Conservation (phyloP, 1,284 basidiomycete species). For the Moesziomyces globuligerus region DNA sequence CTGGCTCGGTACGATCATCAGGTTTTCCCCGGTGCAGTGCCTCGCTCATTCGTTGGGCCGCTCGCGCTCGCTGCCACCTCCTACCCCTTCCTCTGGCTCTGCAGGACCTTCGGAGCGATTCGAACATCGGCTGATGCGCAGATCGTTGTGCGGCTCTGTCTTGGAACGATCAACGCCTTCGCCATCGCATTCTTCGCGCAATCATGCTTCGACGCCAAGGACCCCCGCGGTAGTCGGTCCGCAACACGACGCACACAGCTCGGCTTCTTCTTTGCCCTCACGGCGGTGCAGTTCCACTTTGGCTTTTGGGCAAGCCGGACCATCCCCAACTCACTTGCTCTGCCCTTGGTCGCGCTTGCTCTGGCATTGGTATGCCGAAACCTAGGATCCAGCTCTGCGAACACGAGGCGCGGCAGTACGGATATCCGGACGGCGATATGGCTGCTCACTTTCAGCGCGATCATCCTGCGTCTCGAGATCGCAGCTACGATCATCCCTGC, state of each 20-base stretch:
- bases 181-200: slow-evolving; percentile 76
- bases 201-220: slow-evolving; percentile 69
- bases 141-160: slow-evolving; percentile 77
- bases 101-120: slow-evolving; percentile 69
- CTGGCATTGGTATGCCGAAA: slow-evolving; percentile 72
- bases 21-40: slow-evolving; percentile 87
- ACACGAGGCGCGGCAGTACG: slow-evolving; percentile 9
- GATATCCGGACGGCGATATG: slow-evolving; percentile 62
- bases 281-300: slow-evolving; percentile 86
- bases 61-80: slow-evolving; percentile 58
- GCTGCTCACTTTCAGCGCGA: slow-evolving; percentile 75
- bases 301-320: slow-evolving; percentile 93
- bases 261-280: slow-evolving; percentile 72
- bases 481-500: slow-evolving; percentile 65
- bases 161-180: slow-evolving; percentile 77
- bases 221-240: background rate
- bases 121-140: slow-evolving; percentile 74
- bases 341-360: slow-evolving; percentile 78
- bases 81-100: slow-evolving; percentile 64
- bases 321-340: slow-evolving; percentile 90
- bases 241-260: background rate
- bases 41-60: slow-evolving; percentile 84
- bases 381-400: background rate
- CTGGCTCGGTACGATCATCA: slow-evolving; percentile 83
- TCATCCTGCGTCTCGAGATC: slow-evolving; percentile 85